Evolutionary conservation across 257 asterid genomes (phyloP), one percentile per base, ranked within the genome.

Genomic region (Solanum etuberosum): DNA sequence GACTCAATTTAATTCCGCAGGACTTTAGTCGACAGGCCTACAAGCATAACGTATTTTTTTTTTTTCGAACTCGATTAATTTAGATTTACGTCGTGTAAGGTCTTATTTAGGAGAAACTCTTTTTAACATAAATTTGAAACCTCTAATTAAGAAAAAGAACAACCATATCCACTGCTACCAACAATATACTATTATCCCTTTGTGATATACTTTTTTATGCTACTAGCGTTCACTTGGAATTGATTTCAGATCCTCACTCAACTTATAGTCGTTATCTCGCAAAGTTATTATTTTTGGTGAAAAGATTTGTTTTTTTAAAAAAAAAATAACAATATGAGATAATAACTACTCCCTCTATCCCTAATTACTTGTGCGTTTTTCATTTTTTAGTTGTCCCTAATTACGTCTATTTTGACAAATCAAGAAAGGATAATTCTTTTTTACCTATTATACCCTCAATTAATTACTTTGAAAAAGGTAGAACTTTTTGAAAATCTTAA

Each of bases 1-100:
- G 40, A 70, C 77, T 7, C n/a, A 31, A 70, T 70, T 70, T 31
- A 5, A 10, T 32, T 15, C 12, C 21, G 6, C 38, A 32, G 7
- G 14, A 70, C 77, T 70, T 68, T 67, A 67, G 37, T 67, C 74
- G 4, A 27, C 21, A 4, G 35, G 21, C 35, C 73, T 63, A 63
- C 72, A 63, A 46, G 0, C 34, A 11, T 63, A 25, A n/a, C 1
- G 8, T 4, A 25, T 63, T 23, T 23, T 5, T 23, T 23, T n/a
- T 9, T 9, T 59, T 23, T 51, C 3, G 0, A 61, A 2, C 3
- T 25, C 1, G 1, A 27, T 25, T 65, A 65, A 65, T 67, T 67
- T 0, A 0, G 0, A 67, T 67, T 67, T 1, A 13, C 0, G 0
- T 5, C 0, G 0, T 29, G 1, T 3, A 27, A 27, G 3, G 1